Evolutionary conservation across 2,329 filamentous ascomycete species (phyloP), one percentile per base, ranked within the genome.

Genomic region (Ceratocystis albifundus): DNA sequence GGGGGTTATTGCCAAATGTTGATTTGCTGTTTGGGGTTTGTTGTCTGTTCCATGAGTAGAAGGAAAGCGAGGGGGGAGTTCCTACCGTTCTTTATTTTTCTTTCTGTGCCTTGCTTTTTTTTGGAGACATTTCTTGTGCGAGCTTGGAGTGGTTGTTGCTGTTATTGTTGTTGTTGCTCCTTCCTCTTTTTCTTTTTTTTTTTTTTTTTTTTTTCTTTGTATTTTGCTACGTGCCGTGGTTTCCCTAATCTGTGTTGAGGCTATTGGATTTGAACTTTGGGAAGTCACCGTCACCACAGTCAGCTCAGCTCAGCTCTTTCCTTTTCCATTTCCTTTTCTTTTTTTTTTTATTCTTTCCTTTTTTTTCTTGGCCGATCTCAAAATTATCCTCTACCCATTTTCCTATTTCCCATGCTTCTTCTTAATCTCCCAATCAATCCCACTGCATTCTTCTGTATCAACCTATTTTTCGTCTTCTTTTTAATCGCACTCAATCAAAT

Each of bases 381-480:
- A 50, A 50, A 1, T 28, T 28, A 4, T 28, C 25, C 8, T 50
- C 48, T 25, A 15, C 48, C 22, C 15, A 25, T 7, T 25, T n/a
- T 48, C 46, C 20, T 20, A n/a, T 41, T 15, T 41, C 1, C 36
- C 10, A 10, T 41, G 36, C 10, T 41, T 12, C 10, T 41, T 12
- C 36, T 41, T 41, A 15, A 41, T 15, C 36, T 41, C 36, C 12
- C 48, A n/a, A n/a, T 53, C 48, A 25, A 65, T 10, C 48, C 36
- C 46, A 44, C 4, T n/a, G 30, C 30, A 7, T 10, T 65, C 10
- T 4, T 17, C 50, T 28, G 1, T 30, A 36, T 20, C n/a, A 20
- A 30, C 32, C 32, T 46, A n/a, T 59, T 65, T 59, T 41, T 30
- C 53, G 28, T 59, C 12, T 62, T 46, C 10, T 30, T 57, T 55